phyloP scores from a whole-genome alignment of 1,284 basidiomycete species.

The Amylostereum areolatum region DNA sequence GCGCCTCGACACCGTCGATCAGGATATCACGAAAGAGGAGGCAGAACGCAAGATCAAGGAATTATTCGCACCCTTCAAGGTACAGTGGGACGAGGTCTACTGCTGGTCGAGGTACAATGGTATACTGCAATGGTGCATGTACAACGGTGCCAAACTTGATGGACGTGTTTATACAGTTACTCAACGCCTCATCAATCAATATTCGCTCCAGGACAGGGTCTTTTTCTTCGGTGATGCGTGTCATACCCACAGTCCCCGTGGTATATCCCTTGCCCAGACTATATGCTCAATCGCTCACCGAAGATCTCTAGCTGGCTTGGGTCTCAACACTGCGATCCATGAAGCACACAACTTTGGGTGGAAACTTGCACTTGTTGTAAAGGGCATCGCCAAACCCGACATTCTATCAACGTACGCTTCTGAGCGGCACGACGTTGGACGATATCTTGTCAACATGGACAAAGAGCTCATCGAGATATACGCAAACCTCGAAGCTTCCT shows the following conservation, averaged over 20 bases:
- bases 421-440: constrained; percentile 7
- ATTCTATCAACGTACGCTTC: constrained; percentile 7
- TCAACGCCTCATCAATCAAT: constrained; percentile 8
- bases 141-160: too few relatives aligned
- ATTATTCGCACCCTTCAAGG: constrained; percentile 17
- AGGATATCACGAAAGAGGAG: constrained; percentile 16
- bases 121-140: too few relatives aligned
- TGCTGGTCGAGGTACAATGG: constrained; percentile 15
- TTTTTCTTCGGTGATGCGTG: constrained; percentile 11
- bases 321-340: constrained; percentile 9
- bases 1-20: constrained; percentile 15
- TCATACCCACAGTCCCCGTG: constrained; percentile 10
- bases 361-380: constrained; percentile 9
- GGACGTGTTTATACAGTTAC: constrained; percentile 2
- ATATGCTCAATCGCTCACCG: neutral
- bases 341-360: constrained; percentile 11
- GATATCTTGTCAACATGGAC: constrained; percentile 8
- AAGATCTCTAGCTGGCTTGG: constrained; percentile 1
- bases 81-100: constrained; percentile 20
- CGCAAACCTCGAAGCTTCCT: constrained; percentile 7
- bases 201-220: constrained; percentile 3
- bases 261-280: neutral
- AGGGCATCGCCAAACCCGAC: constrained; percentile 4
- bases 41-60: constrained; percentile 18
- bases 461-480: constrained; percentile 6